These are phyloP conservation scores for Paramecium sonneborni DNA, from an alignment of 73 alveolate genomes.

Conservation along the genomic window DNA sequence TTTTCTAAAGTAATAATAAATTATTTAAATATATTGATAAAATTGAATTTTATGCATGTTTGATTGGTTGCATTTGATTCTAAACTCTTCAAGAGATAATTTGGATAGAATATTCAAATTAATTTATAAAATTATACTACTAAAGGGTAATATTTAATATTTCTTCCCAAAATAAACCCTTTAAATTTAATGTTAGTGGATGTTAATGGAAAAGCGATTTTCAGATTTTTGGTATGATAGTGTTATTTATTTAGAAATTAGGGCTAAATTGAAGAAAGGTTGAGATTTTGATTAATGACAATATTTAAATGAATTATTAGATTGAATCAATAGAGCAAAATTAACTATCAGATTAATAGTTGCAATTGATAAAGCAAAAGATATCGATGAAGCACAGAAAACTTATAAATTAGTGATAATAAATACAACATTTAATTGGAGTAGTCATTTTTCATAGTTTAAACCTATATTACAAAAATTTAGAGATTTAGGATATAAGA, in stretches of 20 bases:
- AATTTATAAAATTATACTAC: slow-evolving; percentile 69
- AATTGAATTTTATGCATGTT: slow-evolving; percentile 94
- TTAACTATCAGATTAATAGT: slow-evolving; percentile 79
- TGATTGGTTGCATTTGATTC: slow-evolving; percentile 89
- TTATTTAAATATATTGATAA: neutral
- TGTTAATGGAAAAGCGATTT: slow-evolving; percentile 73
- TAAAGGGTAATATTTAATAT: slow-evolving; percentile 77
- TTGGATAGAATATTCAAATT: slow-evolving; percentile 71
- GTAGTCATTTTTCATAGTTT: slow-evolving; percentile 74
- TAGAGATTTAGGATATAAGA: slow-evolving; percentile 75
- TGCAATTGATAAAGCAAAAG: slow-evolving; percentile 79
- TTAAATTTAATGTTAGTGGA: slow-evolving; percentile 73
- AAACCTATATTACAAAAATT: slow-evolving; percentile 66
- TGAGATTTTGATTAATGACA: slow-evolving; percentile 76
- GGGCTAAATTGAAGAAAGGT: slow-evolving; percentile 90
- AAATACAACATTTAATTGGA: slow-evolving; percentile 78
- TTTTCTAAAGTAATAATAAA: neutral
- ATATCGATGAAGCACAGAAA: slow-evolving; percentile 81
- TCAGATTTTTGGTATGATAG: slow-evolving; percentile 87
- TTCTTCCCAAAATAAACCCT: slow-evolving; percentile 76
- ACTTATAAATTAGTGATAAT: slow-evolving; percentile 73
- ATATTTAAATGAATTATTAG: slow-evolving; percentile 77
- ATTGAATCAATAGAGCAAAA: slow-evolving; percentile 69
- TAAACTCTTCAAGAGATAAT: slow-evolving; percentile 85
- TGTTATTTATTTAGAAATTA: slow-evolving; percentile 84